Conservation (phyloP, 2,329 filamentous ascomycete species). For the Dactylonectria macrodidyma region DNA sequence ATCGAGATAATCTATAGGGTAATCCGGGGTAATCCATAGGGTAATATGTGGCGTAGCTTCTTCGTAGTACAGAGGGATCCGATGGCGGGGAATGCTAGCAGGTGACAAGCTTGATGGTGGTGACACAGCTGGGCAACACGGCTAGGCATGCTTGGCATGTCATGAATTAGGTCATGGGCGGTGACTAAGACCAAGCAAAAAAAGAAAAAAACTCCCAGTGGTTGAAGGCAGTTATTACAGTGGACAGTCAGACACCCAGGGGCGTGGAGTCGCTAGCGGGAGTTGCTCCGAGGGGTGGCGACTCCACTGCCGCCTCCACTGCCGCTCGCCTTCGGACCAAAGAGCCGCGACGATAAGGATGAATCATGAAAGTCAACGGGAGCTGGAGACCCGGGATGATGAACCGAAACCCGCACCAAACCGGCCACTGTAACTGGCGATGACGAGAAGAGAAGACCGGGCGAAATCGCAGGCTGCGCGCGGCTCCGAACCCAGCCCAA, state of each 20-base stretch:
- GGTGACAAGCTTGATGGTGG: no score
- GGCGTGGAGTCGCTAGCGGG: not conserved
- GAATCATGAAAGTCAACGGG: not conserved
- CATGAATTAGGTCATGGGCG: not conserved
- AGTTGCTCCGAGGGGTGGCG: not conserved
- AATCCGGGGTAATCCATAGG: not conserved
- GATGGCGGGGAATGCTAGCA: not conserved
- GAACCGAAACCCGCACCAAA: not conserved
- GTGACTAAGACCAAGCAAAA: not conserved
- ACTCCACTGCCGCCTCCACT: not conserved
- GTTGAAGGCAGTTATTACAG: no score
- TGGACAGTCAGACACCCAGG: no score
- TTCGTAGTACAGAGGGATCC: not conserved
- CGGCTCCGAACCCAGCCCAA: not conserved
- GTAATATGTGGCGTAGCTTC: not conserved
- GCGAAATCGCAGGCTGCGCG: not conserved
- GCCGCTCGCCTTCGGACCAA: constrained; percentile 16
- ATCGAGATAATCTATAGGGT: not conserved
- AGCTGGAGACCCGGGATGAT: constrained; percentile 2
- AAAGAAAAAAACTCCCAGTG: not conserved
- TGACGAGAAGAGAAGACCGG: not conserved
- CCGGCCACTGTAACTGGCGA: not conserved
- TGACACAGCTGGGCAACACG: no score
- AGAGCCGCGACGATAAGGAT: constrained; percentile 12
- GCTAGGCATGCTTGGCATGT: no score